Evolutionary conservation across 169 alveolate genomes (phyloP).

Genomic region (Eimeria acervulina): DNA sequence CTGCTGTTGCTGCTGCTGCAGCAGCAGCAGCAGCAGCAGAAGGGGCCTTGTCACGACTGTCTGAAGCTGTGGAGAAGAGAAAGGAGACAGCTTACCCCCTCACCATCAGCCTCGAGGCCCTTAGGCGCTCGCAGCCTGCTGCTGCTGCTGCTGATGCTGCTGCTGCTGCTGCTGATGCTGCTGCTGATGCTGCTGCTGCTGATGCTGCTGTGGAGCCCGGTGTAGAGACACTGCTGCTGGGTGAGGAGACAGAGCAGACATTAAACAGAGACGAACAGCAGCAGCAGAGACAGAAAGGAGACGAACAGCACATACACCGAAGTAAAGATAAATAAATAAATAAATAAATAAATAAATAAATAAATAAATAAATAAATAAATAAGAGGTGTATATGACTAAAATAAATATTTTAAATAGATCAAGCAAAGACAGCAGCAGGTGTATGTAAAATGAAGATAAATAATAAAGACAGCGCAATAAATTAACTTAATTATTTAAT

Average conservation of each 20-base stretch:
- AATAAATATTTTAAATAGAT: neutral
- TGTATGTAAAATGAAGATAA: no score
- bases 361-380: neutral
- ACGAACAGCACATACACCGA: neutral
- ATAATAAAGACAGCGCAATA: no score
- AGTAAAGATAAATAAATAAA: neutral
- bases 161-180: neutral
- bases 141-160: neutral
- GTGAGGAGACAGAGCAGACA: neutral
- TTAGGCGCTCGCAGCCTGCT: neutral
- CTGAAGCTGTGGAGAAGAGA: neutral
- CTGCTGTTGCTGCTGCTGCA: constrained; percentile 12
- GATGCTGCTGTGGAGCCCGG: neutral
- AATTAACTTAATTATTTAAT: no score
- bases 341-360: neutral
- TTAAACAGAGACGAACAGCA: neutral
- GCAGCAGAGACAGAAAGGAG: neutral
- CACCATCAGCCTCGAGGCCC: neutral
- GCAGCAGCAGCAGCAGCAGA: constrained; percentile 13
- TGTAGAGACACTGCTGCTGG: neutral
- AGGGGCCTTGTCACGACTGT: neutral
- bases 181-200: neutral
- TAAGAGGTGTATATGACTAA: neutral
- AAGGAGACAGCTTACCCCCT: constrained; percentile 1
- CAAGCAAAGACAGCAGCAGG: no score